Conservation (phyloP, 306 rosid genomes). For the Heteromeles arbutifolia region DNA sequence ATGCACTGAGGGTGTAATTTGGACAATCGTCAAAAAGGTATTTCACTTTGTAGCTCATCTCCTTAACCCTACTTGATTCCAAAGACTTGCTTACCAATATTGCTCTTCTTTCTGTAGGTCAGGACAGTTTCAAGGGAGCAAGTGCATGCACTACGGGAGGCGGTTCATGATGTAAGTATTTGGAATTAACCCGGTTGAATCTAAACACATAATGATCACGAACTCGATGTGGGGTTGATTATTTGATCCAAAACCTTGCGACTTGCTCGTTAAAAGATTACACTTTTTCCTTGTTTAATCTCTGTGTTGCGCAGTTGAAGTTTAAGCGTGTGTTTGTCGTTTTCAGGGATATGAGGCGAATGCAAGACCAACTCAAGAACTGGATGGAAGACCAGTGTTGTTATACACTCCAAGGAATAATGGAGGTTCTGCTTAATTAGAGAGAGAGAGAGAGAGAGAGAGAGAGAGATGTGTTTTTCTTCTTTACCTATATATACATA, state of each 20-base stretch:
- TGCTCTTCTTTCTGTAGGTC: conserved; percentile 31
- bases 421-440: conserved; percentile 11
- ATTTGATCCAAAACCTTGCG: background rate
- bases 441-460: too few species aligned
- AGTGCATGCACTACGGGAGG: conserved; percentile 36
- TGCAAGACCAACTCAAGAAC: conserved; percentile 58
- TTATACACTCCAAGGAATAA: conserved; percentile 20
- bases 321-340: background rate
- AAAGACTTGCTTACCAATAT: background rate
- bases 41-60: background rate
- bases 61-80: background rate
- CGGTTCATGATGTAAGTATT: conserved; percentile 53
- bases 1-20: conserved; percentile 65
- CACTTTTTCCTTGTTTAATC: background rate
- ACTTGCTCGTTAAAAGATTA: background rate
- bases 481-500: background rate
- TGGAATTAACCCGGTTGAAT: background rate
- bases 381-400: conserved; percentile 38
- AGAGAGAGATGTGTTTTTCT: background rate
- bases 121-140: conserved; percentile 62
- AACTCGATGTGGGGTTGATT: background rate
- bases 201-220: background rate
- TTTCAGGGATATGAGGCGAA: conserved; percentile 48
- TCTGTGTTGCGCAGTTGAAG: background rate
- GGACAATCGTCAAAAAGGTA: conserved; percentile 67